These are phyloP conservation scores for Penicillium concentricum DNA, from an alignment of 2,329 filamentous ascomycete genomes.

Conservation along the genomic window DNA sequence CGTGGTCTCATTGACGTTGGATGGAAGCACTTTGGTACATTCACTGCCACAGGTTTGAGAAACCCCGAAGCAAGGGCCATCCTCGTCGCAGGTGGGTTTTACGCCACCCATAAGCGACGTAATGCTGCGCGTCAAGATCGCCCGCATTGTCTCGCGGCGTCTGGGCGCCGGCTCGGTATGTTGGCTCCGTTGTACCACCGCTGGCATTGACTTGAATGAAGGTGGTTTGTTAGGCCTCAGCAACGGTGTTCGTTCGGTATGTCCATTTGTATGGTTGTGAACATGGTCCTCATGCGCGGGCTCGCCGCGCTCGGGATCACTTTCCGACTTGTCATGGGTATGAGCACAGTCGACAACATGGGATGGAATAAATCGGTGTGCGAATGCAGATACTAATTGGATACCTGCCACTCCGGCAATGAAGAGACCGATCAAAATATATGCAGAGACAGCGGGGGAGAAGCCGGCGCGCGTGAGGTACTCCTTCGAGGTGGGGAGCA, in stretches of 20 bases:
- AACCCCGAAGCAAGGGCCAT: slow-evolving; percentile 61
- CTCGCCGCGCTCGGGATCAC: slow-evolving; percentile 35
- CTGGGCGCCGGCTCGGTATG: slow-evolving; percentile 10
- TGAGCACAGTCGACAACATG: slow-evolving; percentile 52
- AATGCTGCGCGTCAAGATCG: slow-evolving; percentile 42
- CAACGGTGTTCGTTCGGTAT: slow-evolving; percentile 34
- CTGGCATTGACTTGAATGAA: slow-evolving; percentile 26
- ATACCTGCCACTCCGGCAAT: slow-evolving; percentile 50
- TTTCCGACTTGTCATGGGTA: slow-evolving; percentile 39
- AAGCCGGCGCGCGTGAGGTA: slow-evolving; percentile 72
- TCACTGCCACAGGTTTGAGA: slow-evolving; percentile 62
- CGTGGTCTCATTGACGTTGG: slow-evolving; percentile 15
- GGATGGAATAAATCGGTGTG: slow-evolving; percentile 51
- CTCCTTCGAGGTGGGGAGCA: slow-evolving; percentile 80
- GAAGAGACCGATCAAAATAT: slow-evolving; percentile 47
- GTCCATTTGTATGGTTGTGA: slow-evolving; percentile 14
- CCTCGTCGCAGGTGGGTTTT: slow-evolving; percentile 55
- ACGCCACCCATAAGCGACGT: slow-evolving; percentile 51
- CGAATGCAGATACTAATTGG: slow-evolving; percentile 43
- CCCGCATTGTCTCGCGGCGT: slow-evolving; percentile 33
- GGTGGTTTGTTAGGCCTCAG: slow-evolving; percentile 14
- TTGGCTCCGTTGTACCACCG: slow-evolving; percentile 16
- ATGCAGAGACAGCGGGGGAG: slow-evolving; percentile 63
- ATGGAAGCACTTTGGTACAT: slow-evolving; percentile 52
- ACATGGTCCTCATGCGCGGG: slow-evolving; percentile 22